Base-by-base conservation (phyloP, 2,329 filamentous ascomycete genomes). In the Colletotrichum sp. region DNA sequence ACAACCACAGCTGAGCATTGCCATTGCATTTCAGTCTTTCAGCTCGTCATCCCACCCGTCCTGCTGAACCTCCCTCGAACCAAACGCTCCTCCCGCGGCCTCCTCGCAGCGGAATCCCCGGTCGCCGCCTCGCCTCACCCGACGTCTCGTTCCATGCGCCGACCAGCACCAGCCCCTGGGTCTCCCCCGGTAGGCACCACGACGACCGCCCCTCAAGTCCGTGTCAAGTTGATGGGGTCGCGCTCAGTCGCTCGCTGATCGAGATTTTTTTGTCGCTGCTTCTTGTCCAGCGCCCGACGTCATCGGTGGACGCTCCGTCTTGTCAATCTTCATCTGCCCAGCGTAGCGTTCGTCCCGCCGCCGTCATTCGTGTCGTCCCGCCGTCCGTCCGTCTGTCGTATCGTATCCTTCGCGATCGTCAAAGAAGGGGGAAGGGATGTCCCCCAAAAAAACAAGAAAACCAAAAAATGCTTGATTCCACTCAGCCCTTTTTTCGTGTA, bases 211-310 rank as follows among this genome's bases (percentile, higher is more conserved):
- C 63, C 69, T 75, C 32, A 59, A 65, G 48, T 48, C 48, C 74
- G 70, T 75, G 59, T 75, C 74, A 75, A 60, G 74, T 75, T 75
- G 70, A 75, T 69, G 70, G 74, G 48, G 74, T 73, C 64, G 13
- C 55, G 25, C 27, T 52, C 44, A 52, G 34, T 60, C 70, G 52
- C 25, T 30, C 57, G 73, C 70, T 63, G 72, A 72, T 68, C 52
- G 9, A 44, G 68, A 67, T 63, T 67, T 60, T 39, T 30, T 67
- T 1, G 15, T 8, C 8, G 16, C 1, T 39, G 57, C 48, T 44
- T 15, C 13, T n/a, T 13, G n/a, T 48, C 8, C 4, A 3, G 44
- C 0, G 44, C 34, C 22, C 70, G 48, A 74, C 74, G 74, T 75
- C 74, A 75, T 73, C 30, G 30, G 64, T 68, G 64, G 73, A 19